phyloP scores from a whole-genome alignment of 1,284 basidiomycete species.

The Trametes pubescens region DNA sequence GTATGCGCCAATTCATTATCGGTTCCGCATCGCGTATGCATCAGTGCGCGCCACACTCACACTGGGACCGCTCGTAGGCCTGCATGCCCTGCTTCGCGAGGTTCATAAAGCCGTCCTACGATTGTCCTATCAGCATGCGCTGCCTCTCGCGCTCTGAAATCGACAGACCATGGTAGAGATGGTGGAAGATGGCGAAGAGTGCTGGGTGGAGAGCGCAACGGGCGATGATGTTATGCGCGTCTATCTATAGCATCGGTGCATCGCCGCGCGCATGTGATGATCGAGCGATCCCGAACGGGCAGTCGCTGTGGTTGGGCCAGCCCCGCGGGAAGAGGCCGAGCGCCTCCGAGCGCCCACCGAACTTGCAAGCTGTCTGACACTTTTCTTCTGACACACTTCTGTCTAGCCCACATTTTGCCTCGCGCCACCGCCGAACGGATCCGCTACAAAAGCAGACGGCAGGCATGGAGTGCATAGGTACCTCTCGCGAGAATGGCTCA shows the following conservation, averaged over 20 bases:
- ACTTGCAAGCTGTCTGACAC: constrained; percentile 5
- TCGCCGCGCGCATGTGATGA: constrained; percentile 6
- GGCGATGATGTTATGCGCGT: constrained; percentile 19
- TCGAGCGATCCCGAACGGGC: background rate
- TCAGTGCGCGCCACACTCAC: constrained; percentile 14
- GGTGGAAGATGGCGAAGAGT: constrained; percentile 9
- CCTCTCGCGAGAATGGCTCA: background rate
- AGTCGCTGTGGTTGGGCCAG: constrained; percentile 10
- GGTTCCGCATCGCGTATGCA: constrained; percentile 1
- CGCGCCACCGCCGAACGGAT: background rate
- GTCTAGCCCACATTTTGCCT: background rate
- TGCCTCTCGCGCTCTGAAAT: background rate
- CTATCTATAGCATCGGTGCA: constrained; percentile 26
- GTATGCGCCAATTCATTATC: constrained; percentile 7
- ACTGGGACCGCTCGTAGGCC: constrained; percentile 49
- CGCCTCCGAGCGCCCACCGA: constrained; percentile 12
- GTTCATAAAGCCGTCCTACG: constrained; percentile 68
- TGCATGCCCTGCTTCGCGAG: constrained; percentile 70
- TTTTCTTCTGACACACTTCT: constrained; percentile 7
- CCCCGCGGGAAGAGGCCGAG: constrained; percentile 10
- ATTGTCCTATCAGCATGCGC: background rate
- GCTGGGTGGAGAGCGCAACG: background rate
- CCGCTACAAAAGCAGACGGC: background rate
- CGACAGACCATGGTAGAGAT: constrained; percentile 28
- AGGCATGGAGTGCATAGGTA: background rate